Base-by-base conservation (phyloP, 202 grass and related monocot genomes). In the Setaria viridis region DNA sequence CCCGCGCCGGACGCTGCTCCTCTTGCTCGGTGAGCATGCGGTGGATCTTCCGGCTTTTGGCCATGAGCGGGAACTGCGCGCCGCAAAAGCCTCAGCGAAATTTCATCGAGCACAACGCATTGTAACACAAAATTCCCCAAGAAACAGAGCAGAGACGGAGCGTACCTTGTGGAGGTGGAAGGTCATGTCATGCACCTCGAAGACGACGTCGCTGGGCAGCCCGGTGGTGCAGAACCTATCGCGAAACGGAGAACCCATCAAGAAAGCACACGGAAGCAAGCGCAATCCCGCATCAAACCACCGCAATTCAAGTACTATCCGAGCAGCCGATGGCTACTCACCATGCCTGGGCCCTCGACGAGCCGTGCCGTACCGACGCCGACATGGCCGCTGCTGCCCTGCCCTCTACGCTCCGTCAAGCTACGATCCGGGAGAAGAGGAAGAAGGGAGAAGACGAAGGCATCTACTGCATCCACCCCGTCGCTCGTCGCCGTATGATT, bases 191-290 rank as follows among this genome's bases (percentile, higher is more conserved):
- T 90, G 72, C 13, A 99, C 96, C 85, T 96, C 88, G 76, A 99
- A 88, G 12, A 92, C 88, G 80, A 94, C 88, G 90, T 99, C 96
- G 86, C 91, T 96, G 33, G 93, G 96, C 58, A 99, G 80, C 73
- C 96, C 96, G 29, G 96, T 96, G 82, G 93, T 99, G 85, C 96
- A 99, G 87, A 99, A 99, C 96, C 96, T 99, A 78, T 35, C 29
- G 15, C 2, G 55, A 19, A 10, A 16, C 19, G 30, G 3, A 80
- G 16, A 64, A n/a, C 30, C 39, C 84, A 60, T 58, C 8, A 58
- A n/a, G 9, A 33, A 54, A 35, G 51, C 15, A 33, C 67, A 30
- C 4, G 37, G 20, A 77, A 85, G 72, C 59, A 9, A 9, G 2
- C 41, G 51, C 68, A 77, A 89, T 83, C 70, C 59, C 29, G 37